Percentiles rank a stretch among this genome's conserved stretches.
Conservation (phyloP, 495 filamentous ascomycete genomes). For the Penicillium subrubescens region DNA sequence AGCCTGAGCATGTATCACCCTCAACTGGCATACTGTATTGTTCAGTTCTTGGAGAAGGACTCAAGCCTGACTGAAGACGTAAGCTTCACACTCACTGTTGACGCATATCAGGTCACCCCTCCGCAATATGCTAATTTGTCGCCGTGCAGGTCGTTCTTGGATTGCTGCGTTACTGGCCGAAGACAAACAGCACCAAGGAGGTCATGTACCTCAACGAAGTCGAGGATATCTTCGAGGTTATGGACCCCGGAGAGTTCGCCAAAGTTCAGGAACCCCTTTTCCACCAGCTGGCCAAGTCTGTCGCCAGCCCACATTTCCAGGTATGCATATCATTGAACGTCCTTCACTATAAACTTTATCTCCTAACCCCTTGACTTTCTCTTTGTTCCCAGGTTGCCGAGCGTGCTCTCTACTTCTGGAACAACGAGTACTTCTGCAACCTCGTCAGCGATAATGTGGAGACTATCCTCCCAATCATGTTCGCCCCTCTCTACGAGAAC, state of each 20-base stretch:
- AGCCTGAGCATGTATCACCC: constrained; percentile 99
- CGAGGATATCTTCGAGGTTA: constrained; percentile 99
- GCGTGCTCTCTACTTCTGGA: constrained; percentile 98
- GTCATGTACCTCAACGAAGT: constrained; percentile 99
- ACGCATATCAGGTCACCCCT: neutral
- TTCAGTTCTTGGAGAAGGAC: constrained; percentile 99
- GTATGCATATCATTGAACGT: constrained; percentile 36
- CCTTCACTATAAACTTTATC: neutral
- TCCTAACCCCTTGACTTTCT: neutral
- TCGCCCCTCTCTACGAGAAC: constrained; percentile 97
- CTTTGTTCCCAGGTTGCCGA: constrained; percentile 73
- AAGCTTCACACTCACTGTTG: constrained; percentile 16
- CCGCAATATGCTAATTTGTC: constrained; percentile 4
- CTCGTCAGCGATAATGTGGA: constrained; percentile 98
- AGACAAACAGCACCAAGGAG: constrained; percentile 99
- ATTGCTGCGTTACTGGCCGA: constrained; percentile 95
- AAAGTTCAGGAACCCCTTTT: constrained; percentile 98
- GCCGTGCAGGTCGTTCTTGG: constrained; percentile 80
- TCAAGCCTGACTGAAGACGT: constrained; percentile 96
- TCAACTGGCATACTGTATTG: constrained; percentile 97
- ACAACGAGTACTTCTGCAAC: constrained; percentile 99
- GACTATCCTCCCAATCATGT: constrained; percentile 98
- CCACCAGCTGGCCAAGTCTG: constrained; percentile 94
- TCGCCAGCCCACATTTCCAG: constrained; percentile 98
- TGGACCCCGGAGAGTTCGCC: constrained; percentile 98